Base-by-base conservation (phyloP, 352 stramenopile genomes). In the Phytophthora niederhauseri region DNA sequence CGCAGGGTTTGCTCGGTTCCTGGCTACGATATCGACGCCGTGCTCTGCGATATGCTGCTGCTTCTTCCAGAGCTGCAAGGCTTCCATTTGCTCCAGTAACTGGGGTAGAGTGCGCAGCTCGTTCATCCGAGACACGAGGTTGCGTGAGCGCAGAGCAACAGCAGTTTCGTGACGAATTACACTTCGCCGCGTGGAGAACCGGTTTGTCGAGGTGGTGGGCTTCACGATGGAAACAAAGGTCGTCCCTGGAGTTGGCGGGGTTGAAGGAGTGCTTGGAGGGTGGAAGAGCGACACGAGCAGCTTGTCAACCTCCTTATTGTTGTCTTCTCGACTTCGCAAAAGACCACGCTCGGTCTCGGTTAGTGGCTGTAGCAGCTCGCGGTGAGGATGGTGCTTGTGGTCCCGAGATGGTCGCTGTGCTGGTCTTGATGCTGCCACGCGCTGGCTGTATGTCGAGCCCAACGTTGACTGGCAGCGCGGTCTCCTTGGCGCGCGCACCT, bases 91-190 rank as follows among this genome's bases (percentile, higher is more conserved):
- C 50, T 87, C 70, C 22, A 90, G 64, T 7, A 90, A 70, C 9
- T 84, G 72, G 0, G 82, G 84, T 12, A 91, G 59, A 54, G 70
- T 80, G 6, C 84, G 76, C 17, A 92, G 66, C 50, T 91, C 84
- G 15, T 89, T 70, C 46, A 91, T 74, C 9, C 84, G 77, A 6
- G 75, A 83, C 19, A 81, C 68, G 6, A 92, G 60, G 17, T 86
- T 90, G 14, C 78, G 66, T 5, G 71, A 81, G 22, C 83, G 84
- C 12, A 92, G 59, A 17, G 79, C 81, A 2, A 85, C 64, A 2
- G 84, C 79, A 0, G 82, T 81, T 36, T 88, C 79, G 28, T 88
- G 73, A 12, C 81, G 77, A 7, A 92, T 64, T 17, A 75, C 58
- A 28, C 80, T 89, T 24, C 80, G 74, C 54, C 76, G 70, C 0